Evolutionary conservation across 257 asterid genomes (phyloP), one percentile per base, ranked within the genome.

Genomic region (Nicotiana knightiana): DNA sequence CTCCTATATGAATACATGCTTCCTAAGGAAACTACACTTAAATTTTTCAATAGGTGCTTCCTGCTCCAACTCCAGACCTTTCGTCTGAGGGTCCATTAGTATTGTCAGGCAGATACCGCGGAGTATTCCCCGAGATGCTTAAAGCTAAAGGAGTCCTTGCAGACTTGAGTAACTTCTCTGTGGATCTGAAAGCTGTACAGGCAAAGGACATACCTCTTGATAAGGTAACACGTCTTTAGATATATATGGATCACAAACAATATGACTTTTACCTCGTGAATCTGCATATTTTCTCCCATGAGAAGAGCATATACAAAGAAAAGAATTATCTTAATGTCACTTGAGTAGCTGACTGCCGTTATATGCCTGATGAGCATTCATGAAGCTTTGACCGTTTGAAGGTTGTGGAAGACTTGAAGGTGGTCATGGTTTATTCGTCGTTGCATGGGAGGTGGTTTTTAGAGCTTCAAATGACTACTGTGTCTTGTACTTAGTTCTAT

Each of bases 41-140:
- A 46, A 6, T 83, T 83, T 81, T 82, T 84, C 62, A 35, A 81
- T 86, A 94, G 99, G 98, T 94, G 83, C 90, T 87, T 86, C 98
- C 97, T 67, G 77, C 90, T 83, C 91, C 85, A 90, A 84, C 91
- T 81, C 97, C 97, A 46, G 99, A 96, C 85, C 90, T 96, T 86
- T 96, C 97, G 33, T 91, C 91, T 53, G 92, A 84, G 83, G 84
- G 97, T 86, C 97, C 94, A 83, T 89, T 94, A 91, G 89, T 96
- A 70, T 79, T 94, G 86, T 91, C 96, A 53, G 98, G 98, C 81
- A 91, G 98, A 88, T 96, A 93, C 84, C 92, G 80, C 1, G 99
- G 99, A 81, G 82, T 67, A 53, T 96, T 96, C 82, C 98, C 98
- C 0, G 86, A 86, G 71, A 86, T 66, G 82, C 91, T 96, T 62